A percentile compares a stretch with the other conserved stretches of the same genome.
Conservation (phyloP, 1,284 basidiomycete species). For the Coniophora puteana region DNA sequence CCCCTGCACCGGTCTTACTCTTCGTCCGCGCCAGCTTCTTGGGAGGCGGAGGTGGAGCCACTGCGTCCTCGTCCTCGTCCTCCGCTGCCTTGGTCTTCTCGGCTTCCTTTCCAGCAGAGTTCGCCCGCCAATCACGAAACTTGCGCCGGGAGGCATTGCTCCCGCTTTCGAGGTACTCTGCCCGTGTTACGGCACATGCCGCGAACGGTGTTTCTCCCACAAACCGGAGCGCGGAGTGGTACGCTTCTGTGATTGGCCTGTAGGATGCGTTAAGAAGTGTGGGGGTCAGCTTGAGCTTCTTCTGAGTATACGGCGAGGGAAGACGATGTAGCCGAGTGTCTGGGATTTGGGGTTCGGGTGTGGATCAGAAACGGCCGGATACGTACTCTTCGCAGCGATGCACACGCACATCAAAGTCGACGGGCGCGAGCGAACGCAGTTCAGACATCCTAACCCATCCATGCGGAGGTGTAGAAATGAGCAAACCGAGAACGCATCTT, state of each 20-base stretch:
- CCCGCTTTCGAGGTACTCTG: conserved; percentile 82
- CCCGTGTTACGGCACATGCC: conserved; percentile 60
- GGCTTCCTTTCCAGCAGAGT: conserved; percentile 10
- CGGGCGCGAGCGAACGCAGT: conserved; percentile 74
- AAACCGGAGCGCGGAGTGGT: conserved; percentile 62
- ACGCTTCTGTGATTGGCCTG: conserved; percentile 76
- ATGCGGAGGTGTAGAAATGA: background rate
- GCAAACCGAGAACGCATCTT: too few species aligned
- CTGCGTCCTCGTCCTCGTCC: too few species aligned
- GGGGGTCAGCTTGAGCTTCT: conserved; percentile 2
- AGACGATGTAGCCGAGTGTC: too few species aligned
- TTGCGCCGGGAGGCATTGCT: conserved; percentile 69
- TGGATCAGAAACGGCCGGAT: conserved; percentile 5
- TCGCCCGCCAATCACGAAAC: conserved; percentile 47
- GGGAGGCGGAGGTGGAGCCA: too few species aligned
- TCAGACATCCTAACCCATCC: conserved; percentile 52
- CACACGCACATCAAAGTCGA: conserved; percentile 69
- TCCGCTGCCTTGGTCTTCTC: conserved; percentile 24
- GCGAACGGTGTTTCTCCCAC: conserved; percentile 50
- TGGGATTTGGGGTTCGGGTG: too few species aligned
- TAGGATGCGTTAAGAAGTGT: conserved; percentile 11
- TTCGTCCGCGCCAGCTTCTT: too few species aligned
- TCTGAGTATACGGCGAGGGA: too few species aligned
- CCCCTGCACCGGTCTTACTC: too few species aligned
- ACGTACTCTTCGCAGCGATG: conserved; percentile 73